Base-by-base conservation (phyloP, 495 filamentous ascomycete genomes). In the Lichina pygmaea region DNA sequence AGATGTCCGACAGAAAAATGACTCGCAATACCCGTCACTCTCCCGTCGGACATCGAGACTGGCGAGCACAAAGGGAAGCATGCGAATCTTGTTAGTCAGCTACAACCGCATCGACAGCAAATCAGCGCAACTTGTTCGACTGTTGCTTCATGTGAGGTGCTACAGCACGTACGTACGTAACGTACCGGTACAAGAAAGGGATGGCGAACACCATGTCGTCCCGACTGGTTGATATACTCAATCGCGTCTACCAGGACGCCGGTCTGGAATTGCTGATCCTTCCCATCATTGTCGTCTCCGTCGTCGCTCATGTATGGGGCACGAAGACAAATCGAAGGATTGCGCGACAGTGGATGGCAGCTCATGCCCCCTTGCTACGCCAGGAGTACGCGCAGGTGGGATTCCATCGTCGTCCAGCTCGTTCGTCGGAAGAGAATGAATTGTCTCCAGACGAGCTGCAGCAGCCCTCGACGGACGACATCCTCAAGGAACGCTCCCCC, bases 381-480 rank as follows among this genome's bases (percentile, higher is more conserved):
- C 65, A 70, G 57, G 91, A 97, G 61, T 97, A 86, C 55, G 77
- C 89, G 10, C 65, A 74, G n/a, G 81, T 97, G 24, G 89, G 89
- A 37, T 92, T 84, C 57, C 62, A 67, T 39, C 67, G 59, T 34
- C 62, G 47, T 46, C 11, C 36, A 1, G 60, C 59, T 37, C 57
- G 61, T 46, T 51, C 57, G 6, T 44, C 38, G 17, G 49, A 42
- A 15, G 49, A 48, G 24, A 46, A 53, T 12, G 63, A 61, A 8
- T 51, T 64, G 2, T 48, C 56, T 15, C 63, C 61, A 34, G 65
- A 73, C 30, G 2, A 4, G 24, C 24, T 4, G 1, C 24, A 4
- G 24, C 24, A 24, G 24, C 24, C 24, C 24, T 1, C 24, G 24
- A 24, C 24, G 24, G 76, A 82, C 47, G 65, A 65, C 17, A 49